These are phyloP conservation scores for Solanum aculeatissimum DNA, from an alignment of 305 asterid genomes.

Conservation along the genomic window DNA sequence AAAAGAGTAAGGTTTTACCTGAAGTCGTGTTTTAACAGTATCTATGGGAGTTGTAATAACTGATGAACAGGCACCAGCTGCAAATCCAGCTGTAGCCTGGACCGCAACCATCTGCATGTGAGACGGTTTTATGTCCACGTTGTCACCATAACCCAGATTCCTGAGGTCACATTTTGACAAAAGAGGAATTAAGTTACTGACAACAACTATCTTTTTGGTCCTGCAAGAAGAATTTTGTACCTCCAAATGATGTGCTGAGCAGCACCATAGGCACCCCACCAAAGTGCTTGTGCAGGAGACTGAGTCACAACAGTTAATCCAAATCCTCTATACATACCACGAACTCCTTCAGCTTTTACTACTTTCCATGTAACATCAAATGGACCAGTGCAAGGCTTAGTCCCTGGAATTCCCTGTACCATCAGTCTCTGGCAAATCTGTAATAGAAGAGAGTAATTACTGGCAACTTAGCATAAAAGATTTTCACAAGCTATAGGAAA, in stretches of 20 bases:
- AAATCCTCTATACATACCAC: conserved; percentile 82
- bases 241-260: conserved; percentile 85
- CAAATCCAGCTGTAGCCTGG: conserved; percentile 74
- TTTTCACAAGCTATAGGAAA: not conserved
- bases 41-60: conserved; percentile 71
- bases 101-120: conserved; percentile 53
- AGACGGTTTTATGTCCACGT: conserved; percentile 53
- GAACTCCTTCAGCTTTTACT: conserved; percentile 50
- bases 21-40: conserved; percentile 78
- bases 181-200: not conserved
- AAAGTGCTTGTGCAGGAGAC: conserved; percentile 87
- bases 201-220: not conserved
- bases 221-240: conserved; percentile 15
- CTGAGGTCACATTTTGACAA: conserved; percentile 16
- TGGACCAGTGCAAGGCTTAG: conserved; percentile 57
- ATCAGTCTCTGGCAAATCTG: conserved; percentile 80
- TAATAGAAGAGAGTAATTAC: not conserved
- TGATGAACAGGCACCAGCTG: conserved; percentile 84
- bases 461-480: not conserved
- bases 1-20: conserved; percentile 28
- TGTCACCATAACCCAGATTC: conserved; percentile 56
- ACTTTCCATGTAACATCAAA: conserved; percentile 54
- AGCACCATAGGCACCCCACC: conserved; percentile 95
- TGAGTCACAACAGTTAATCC: conserved; percentile 69
- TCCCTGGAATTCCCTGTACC: conserved; percentile 94